Percentiles rank a stretch among this genome's conserved stretches.
phyloP scores from a whole-genome alignment of 2,329 filamentous ascomycete genomes.

The Diaporthe sp. region DNA sequence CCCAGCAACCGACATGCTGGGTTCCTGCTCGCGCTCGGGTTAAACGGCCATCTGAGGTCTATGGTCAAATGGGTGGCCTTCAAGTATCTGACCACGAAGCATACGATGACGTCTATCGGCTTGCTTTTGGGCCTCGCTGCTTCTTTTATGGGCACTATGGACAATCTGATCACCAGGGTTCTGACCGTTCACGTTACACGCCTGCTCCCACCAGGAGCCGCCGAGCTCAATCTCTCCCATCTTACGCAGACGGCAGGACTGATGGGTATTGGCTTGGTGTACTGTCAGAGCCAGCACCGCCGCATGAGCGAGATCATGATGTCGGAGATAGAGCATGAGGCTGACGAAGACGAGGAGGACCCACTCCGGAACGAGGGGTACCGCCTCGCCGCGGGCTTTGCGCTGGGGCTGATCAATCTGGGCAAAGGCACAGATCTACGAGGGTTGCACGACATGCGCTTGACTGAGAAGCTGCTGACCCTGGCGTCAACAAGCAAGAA shows the following conservation, averaged over 20 bases:
- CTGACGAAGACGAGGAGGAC: constrained; percentile 85
- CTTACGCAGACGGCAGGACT: constrained; percentile 96
- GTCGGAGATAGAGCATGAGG: constrained; percentile 93
- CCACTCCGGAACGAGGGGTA: constrained; percentile 95
- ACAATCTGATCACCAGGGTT: constrained; percentile 91
- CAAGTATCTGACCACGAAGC: constrained; percentile 98
- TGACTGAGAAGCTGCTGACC: constrained; percentile 88
- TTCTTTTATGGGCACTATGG: constrained; percentile 97
- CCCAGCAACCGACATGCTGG: constrained; percentile 97
- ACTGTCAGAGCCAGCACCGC: constrained; percentile 95
- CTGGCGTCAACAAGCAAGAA: constrained; percentile 92
- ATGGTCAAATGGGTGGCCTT: constrained; percentile 99
- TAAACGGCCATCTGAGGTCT: constrained; percentile 94
- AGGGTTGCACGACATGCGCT: constrained; percentile 92
- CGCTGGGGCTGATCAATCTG: constrained; percentile 93
- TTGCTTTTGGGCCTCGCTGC: constrained; percentile 92
- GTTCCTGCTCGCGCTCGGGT: constrained; percentile 88
- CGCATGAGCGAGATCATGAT: constrained; percentile 99
- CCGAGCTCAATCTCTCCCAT: constrained; percentile 92
- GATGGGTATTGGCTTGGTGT: constrained; percentile 95
- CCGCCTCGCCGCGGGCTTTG: constrained; percentile 91
- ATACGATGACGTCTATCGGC: constrained; percentile 98
- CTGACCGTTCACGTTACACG: constrained; percentile 96
- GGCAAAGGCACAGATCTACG: constrained; percentile 90
- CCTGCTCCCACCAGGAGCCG: constrained; percentile 92